Conservation (phyloP, 495 filamentous ascomycete genomes). For the Aspergillus nanangensis region DNA sequence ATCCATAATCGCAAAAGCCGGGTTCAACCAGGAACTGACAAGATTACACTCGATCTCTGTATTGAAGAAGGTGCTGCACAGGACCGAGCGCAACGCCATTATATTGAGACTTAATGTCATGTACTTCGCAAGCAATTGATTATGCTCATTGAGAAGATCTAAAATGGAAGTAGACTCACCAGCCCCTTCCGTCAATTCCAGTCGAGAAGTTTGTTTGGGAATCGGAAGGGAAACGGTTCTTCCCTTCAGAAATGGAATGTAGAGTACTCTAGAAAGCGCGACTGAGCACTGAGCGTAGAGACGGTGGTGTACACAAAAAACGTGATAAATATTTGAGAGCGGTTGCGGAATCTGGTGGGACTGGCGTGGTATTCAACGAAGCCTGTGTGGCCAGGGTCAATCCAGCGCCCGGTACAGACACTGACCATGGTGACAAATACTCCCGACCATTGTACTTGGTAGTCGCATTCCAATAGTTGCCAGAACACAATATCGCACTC, state of each 20-base stretch:
- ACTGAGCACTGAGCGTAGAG: slow-evolving; percentile 25
- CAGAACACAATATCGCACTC: slow-evolving; percentile 13
- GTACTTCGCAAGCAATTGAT: slow-evolving; percentile 15
- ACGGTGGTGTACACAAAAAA: slow-evolving; percentile 19
- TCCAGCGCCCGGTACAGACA: slow-evolving; percentile 5
- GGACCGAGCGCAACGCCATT: slow-evolving; percentile 24
- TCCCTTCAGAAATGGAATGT: slow-evolving; percentile 17
- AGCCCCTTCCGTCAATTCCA: background rate
- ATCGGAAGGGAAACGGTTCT: slow-evolving; percentile 14
- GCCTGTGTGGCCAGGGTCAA: slow-evolving; percentile 3
- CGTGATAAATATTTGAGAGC: slow-evolving; percentile 24
- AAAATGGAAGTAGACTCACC: background rate
- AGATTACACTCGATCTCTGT: slow-evolving; percentile 24
- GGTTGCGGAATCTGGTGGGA: slow-evolving; percentile 11
- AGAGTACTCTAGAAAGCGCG: slow-evolving; percentile 22
- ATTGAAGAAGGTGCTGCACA: slow-evolving; percentile 26
- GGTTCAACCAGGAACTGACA: slow-evolving; percentile 28
- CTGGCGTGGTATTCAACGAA: background rate
- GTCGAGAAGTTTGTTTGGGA: slow-evolving; percentile 7
- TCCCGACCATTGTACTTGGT: slow-evolving; percentile 16
- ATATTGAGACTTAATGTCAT: slow-evolving; percentile 22
- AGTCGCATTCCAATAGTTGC: slow-evolving; percentile 15
- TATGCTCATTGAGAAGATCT: slow-evolving; percentile 18
- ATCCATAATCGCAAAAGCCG: slow-evolving; percentile 21
- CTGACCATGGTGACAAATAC: slow-evolving; percentile 26